Percentiles rank a stretch among this genome's conserved stretches.
Conservation (phyloP, 305 asterid species). For the Rubia balearica region DNA sequence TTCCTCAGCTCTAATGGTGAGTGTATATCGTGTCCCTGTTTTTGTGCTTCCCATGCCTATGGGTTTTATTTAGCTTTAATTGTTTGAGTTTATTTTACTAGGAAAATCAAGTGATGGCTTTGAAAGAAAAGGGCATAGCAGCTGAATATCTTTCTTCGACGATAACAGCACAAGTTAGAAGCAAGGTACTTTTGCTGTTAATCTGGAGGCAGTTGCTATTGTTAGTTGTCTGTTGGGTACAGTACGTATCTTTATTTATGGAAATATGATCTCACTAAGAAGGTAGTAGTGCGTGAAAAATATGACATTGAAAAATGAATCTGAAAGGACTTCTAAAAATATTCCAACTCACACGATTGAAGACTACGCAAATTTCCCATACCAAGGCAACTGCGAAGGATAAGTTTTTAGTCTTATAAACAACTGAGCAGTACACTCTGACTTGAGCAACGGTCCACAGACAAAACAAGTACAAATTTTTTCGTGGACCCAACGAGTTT, state of each 20-base stretch:
- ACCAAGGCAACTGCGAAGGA: background rate
- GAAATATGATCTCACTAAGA: background rate
- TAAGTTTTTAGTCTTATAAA: background rate
- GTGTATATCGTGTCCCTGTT: constrained; percentile 15
- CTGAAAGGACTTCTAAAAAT: background rate
- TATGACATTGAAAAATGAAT: background rate
- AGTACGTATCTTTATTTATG: background rate
- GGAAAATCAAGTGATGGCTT: constrained; percentile 88
- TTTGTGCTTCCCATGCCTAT: background rate
- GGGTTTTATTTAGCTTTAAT: constrained; percentile 7
- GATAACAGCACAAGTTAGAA: constrained; percentile 56
- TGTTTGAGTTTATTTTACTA: constrained; percentile 17
- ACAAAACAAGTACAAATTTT: background rate
- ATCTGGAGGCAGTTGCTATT: constrained; percentile 8
- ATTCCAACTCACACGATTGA: background rate
- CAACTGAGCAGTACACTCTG: background rate
- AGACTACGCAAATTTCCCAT: background rate
- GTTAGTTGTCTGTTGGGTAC: background rate
- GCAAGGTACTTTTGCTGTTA: constrained; percentile 46
- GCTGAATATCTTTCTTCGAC: constrained; percentile 93
- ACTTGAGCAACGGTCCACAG: background rate
- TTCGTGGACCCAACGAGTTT: background rate
- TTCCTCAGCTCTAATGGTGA: constrained; percentile 83
- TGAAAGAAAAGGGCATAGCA: constrained; percentile 78
- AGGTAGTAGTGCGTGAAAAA: background rate